Conservation (phyloP, 495 filamentous ascomycete species). For the Neurospora sp. region DNA sequence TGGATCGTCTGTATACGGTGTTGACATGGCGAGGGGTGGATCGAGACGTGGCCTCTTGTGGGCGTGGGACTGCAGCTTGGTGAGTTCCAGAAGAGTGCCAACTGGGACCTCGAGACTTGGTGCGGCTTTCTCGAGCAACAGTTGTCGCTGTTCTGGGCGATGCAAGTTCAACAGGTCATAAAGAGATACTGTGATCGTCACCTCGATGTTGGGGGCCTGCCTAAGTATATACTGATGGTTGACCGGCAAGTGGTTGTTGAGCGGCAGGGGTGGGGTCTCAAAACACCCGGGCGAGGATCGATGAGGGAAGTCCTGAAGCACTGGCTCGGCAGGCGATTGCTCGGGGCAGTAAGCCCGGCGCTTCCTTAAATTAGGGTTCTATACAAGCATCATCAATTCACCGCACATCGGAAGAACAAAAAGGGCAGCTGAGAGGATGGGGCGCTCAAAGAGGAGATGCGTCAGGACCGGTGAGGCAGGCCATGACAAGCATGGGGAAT, state of each 20-base stretch:
- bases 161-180: conserved; percentile 18
- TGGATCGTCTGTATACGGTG: conserved; percentile 9
- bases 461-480: conserved; percentile 21
- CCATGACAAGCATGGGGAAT: conserved; percentile 8
- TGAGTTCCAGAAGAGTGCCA: conserved; percentile 8
- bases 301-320: conserved; percentile 23
- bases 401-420: conserved; percentile 22
- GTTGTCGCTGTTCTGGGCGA: conserved; percentile 22
- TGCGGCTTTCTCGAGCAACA: conserved; percentile 29
- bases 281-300: conserved; percentile 15
- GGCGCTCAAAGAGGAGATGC: conserved; percentile 5
- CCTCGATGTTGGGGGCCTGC: conserved; percentile 20
- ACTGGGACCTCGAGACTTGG: conserved; percentile 10
- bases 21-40: conserved; percentile 20
- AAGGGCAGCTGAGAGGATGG: conserved; percentile 10
- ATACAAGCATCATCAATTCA: conserved; percentile 37
- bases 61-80: conserved; percentile 8
- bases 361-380: conserved; percentile 40
- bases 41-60: conserved; percentile 29
- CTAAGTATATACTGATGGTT: conserved; percentile 29
- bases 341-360: conserved; percentile 35
- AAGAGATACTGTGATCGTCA: conserved; percentile 17
- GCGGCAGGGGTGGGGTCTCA: conserved; percentile 21
- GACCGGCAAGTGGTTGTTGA: conserved; percentile 4
- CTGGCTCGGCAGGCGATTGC: conserved; percentile 28